phyloP scores from a whole-genome alignment of 192 early-diverging fungal species.

The Thamnidium elegans region DNA sequence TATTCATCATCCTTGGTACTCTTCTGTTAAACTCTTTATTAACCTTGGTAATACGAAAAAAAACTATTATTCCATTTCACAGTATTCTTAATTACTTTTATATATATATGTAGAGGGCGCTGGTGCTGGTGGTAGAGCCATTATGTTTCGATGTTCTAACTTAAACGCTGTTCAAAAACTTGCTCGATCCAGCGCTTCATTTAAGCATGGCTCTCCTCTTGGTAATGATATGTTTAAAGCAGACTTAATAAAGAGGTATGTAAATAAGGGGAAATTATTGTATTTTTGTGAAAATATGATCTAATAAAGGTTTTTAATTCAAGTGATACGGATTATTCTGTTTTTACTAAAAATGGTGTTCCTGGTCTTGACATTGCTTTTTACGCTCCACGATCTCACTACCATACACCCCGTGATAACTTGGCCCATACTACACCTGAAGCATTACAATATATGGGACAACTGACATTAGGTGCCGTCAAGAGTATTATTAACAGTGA shows the following conservation, averaged over 20 bases:
- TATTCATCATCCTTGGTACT: slow-evolving; percentile 63
- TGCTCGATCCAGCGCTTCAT: slow-evolving; percentile 42
- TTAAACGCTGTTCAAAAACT: slow-evolving; percentile 33
- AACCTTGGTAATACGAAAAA: slow-evolving; percentile 46
- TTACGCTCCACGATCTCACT: slow-evolving; percentile 58
- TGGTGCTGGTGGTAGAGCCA: slow-evolving; percentile 65
- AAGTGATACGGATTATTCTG: slow-evolving; percentile 64
- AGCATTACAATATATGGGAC: slow-evolving; percentile 66
- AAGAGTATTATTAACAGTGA: slow-evolving; percentile 45
- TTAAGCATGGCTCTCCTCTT: slow-evolving; percentile 55
- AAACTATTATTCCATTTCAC: neutral
- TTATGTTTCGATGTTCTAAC: slow-evolving; percentile 56
- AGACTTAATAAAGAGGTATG: slow-evolving; percentile 25
- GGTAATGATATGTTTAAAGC: slow-evolving; percentile 63
- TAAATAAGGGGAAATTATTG: neutral
- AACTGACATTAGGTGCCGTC: slow-evolving; percentile 44
- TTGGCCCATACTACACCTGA: slow-evolving; percentile 45
- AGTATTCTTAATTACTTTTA: neutral
- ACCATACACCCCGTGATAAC: slow-evolving; percentile 62
- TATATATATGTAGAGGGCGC: slow-evolving; percentile 52
- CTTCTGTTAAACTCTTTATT: slow-evolving; percentile 59
- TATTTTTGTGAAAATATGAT: neutral
- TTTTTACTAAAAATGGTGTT: slow-evolving; percentile 55
- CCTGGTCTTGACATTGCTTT: slow-evolving; percentile 72
- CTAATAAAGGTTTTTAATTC: too few species aligned